These are phyloP conservation scores for Westerdykella ornata DNA, from an alignment of 2,329 filamentous ascomycete species.

Conservation along the genomic window DNA sequence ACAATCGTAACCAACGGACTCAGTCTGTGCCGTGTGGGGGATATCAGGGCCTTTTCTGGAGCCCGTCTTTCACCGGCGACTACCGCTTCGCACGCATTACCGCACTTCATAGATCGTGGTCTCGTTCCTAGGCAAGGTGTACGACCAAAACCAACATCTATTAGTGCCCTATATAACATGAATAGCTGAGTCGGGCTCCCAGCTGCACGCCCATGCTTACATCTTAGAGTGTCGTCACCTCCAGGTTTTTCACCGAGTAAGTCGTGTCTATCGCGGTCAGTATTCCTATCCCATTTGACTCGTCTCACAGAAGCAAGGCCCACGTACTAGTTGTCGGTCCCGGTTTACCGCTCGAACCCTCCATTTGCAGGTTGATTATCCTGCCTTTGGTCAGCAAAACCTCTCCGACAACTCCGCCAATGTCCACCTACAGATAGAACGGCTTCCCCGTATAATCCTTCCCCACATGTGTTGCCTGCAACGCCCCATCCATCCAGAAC, in stretches of 20 bases:
- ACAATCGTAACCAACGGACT: too few relatives aligned
- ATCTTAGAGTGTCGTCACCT: slow-evolving; percentile 18
- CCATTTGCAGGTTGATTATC: slow-evolving; percentile 32
- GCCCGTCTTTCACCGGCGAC: too few relatives aligned
- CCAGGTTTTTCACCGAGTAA: slow-evolving; percentile 19
- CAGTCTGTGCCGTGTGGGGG: too few relatives aligned
- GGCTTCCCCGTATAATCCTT: slow-evolving; percentile 42
- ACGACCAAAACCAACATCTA: too few relatives aligned
- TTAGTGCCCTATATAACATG: too few relatives aligned
- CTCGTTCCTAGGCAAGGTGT: too few relatives aligned
- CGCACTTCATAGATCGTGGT: too few relatives aligned
- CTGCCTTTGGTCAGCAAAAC: slow-evolving; percentile 3
- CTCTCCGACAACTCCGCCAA: neutral
- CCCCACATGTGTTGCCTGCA: slow-evolving; percentile 48
- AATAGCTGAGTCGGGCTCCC: too few relatives aligned
- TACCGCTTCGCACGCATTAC: too few relatives aligned
- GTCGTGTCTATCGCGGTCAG: slow-evolving; percentile 15
- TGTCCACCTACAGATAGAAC: slow-evolving; percentile 20
- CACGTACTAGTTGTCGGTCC: slow-evolving; percentile 20
- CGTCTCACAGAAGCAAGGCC: neutral
- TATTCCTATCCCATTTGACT: neutral
- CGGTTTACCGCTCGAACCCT: slow-evolving; percentile 22
- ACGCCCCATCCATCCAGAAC: slow-evolving; percentile 49
- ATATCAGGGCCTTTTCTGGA: too few relatives aligned
- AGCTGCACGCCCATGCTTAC: too few relatives aligned